A percentile compares a stretch with the other conserved stretches of the same genome.
Conservation (phyloP, 306 rosid species). For the Geum urbanum region DNA sequence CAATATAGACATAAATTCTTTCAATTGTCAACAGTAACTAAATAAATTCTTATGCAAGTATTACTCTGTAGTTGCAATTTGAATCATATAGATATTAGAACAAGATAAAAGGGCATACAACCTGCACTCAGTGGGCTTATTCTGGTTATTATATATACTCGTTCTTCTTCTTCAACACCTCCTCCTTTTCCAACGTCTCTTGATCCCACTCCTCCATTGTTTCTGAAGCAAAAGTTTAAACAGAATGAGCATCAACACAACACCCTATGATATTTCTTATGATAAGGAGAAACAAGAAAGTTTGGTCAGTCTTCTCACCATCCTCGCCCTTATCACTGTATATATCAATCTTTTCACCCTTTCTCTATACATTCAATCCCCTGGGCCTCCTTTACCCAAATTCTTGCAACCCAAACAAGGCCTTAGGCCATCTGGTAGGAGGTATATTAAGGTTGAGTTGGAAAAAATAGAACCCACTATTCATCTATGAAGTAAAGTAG, state of each 20-base stretch:
- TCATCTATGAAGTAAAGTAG: no score
- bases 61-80: not conserved
- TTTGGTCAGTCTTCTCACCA: not conserved
- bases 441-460: no score
- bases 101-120: slow-evolving; percentile 44
- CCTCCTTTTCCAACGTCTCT: slow-evolving; percentile 87
- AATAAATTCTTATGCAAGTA: not conserved
- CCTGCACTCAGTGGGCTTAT: slow-evolving; percentile 77
- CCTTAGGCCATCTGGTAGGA: no score
- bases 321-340: no score
- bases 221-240: slow-evolving; percentile 30
- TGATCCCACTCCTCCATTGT: slow-evolving; percentile 99
- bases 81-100: not conserved
- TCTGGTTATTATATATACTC: slow-evolving; percentile 64
- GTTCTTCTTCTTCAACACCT: slow-evolving; percentile 54
- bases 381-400: no score
- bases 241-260: slow-evolving; percentile 15
- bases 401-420: no score
- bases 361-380: no score
- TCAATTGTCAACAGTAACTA: not conserved
- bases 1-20: not conserved
- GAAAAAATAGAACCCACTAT: no score
- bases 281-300: not conserved
- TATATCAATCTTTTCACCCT: no score
- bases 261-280: not conserved